Base-by-base conservation (phyloP, 164 flowering plant genomes). In the Macadamia integrifolia region DNA sequence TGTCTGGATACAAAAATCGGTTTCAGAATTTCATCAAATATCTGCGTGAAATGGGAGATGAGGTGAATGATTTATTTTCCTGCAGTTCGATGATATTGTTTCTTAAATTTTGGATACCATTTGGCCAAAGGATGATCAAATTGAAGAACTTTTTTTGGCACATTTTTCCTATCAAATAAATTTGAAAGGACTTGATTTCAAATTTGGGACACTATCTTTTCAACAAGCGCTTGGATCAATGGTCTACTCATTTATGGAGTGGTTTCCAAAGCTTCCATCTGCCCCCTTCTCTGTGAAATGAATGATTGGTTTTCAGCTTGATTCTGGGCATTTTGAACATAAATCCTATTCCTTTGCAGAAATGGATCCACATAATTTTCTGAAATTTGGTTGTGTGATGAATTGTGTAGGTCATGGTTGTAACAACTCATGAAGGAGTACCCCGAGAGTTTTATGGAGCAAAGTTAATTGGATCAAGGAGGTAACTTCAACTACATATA, bases 11-110 rank as follows among this genome's bases (percentile, higher is more conserved):
- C 62, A 94, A 94, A 70, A 94, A 92, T 57, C 85, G 99, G 62
- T 94, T 90, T 78, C 97, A 94, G 84, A 92, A 94, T 77, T 94
- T 94, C 65, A 94, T 94, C 58, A 89, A 67, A 72, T 85, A 89
- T 75, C 81, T 94, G 40, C 93, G 99, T 42, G 99, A 92, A 82
- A 92, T 94, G 97, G 99, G 94, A 43, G 99, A 94, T 78, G 99
- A 94, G 97, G 99, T 94, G 86, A 61, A 53, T 58, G 40, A 12
- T 17, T 65, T 71, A 18, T 59, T 6, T 30, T 9, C 60, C 5
- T 40, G 31, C 58, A 53, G n/a, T 14, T 57, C 40, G 15, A 35
- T 40, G 58, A 55, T 61, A 30, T 49, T 11, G 44, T 28, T 57
- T 9, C 58, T 46, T 11, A 11, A 69, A 52, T 69, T 17, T 6